Conservation (phyloP, 345 rosid species). For the Gynandropsis gynandra region DNA sequence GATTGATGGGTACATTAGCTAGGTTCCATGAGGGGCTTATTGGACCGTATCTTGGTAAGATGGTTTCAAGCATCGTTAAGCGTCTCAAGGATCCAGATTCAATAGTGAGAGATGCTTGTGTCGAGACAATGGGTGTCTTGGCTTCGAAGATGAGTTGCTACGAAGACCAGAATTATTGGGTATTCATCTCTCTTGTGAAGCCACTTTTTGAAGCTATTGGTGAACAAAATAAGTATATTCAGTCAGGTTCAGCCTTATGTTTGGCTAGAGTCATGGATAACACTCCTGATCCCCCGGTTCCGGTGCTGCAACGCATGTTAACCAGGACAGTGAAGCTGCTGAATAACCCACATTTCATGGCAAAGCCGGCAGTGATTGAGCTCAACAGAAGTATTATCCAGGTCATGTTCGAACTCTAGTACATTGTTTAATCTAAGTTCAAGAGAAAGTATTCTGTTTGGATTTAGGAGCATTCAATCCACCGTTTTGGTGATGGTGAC, state of each 20-base stretch:
- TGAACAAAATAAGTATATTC: constrained; percentile 84
- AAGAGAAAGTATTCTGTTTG: too few species aligned
- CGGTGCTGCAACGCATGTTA: constrained; percentile 71
- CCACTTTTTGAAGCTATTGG: constrained; percentile 90
- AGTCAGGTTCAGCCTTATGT: constrained; percentile 80
- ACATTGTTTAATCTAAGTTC: neutral
- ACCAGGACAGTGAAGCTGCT: constrained; percentile 65
- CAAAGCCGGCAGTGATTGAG: constrained; percentile 78
- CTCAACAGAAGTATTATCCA: constrained; percentile 66
- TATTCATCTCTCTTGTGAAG: constrained; percentile 58
- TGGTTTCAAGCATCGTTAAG: constrained; percentile 69
- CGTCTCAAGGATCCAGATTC: constrained; percentile 88
- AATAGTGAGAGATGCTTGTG: constrained; percentile 78
- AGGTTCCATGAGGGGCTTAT: constrained; percentile 42
- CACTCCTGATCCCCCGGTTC: constrained; percentile 49
- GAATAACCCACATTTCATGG: constrained; percentile 71
- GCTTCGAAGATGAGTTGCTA: constrained; percentile 45
- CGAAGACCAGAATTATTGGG: constrained; percentile 35
- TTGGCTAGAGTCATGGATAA: constrained; percentile 71
- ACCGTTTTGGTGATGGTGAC: neutral
- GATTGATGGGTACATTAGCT: constrained; percentile 57
- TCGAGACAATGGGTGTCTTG: constrained; percentile 64
- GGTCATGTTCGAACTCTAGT: constrained; percentile 34
- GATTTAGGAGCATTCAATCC: too few species aligned
- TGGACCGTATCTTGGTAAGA: constrained; percentile 51